Evolutionary conservation across 805 yeast genomes (phyloP).

Genomic region (Wickerhamomyces kurtzmanii): DNA sequence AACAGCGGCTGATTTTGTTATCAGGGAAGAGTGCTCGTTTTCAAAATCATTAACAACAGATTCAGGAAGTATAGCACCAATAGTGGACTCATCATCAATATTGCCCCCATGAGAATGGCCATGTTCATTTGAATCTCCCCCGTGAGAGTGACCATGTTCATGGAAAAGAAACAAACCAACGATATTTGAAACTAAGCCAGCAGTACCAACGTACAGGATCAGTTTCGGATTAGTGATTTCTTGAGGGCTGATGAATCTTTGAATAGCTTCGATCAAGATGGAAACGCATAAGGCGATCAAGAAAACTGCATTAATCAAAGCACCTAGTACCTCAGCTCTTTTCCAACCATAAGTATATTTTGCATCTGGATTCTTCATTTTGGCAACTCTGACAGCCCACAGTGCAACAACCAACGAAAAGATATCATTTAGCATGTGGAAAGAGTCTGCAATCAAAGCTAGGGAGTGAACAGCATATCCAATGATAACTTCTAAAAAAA

Average conservation of each 20-base stretch:
- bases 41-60: conserved; percentile 29
- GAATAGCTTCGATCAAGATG: conserved; percentile 86
- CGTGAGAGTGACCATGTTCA: conserved; percentile 61
- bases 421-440: conserved; percentile 95
- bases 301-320: conserved; percentile 88
- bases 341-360: conserved; percentile 97
- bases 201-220: conserved; percentile 70
- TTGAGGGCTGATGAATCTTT: conserved; percentile 76
- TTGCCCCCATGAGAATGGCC: conserved; percentile 24
- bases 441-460: conserved; percentile 92
- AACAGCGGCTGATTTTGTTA: conserved; percentile 4
- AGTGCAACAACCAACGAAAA: conserved; percentile 82
- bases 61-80: conserved; percentile 32
- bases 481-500: conserved; percentile 73
- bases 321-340: conserved; percentile 94
- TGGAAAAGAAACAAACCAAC: conserved; percentile 84
- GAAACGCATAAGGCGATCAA: conserved; percentile 86
- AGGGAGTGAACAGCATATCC: conserved; percentile 91
- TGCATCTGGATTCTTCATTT: conserved; percentile 71
- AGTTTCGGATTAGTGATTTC: conserved; percentile 74
- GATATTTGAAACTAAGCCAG: conserved; percentile 76
- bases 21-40: conserved; percentile 11
- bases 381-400: conserved; percentile 94
- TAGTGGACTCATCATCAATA: conserved; percentile 13
- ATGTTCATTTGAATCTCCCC: conserved; percentile 26